Evolutionary conservation across 1,139 yeast species (phyloP).

Genomic region (Suzukiozyma palmioleophila): DNA sequence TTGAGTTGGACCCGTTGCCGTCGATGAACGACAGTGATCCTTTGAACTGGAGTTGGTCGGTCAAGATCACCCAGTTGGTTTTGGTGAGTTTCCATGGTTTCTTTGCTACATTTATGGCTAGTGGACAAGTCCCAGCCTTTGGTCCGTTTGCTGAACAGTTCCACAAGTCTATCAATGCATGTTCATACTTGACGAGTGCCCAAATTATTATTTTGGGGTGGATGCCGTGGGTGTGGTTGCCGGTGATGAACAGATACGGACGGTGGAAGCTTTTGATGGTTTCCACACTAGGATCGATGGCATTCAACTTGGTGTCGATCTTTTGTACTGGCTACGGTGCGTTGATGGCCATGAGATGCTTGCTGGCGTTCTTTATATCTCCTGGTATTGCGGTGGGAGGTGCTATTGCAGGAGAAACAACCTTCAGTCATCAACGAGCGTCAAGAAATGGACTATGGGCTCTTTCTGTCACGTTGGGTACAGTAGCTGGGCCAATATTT

Average conservation of each 20-base stretch:
- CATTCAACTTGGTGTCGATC: slow-evolving; percentile 16
- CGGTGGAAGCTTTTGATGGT: slow-evolving; percentile 12
- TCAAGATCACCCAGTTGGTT: slow-evolving; percentile 12
- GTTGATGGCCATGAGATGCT: slow-evolving; percentile 15
- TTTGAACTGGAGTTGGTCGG: slow-evolving; percentile 14
- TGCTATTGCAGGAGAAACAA: slow-evolving; percentile 14
- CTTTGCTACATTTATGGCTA: slow-evolving; percentile 17
- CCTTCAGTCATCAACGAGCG: slow-evolving; percentile 19
- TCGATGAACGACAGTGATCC: slow-evolving; percentile 16
- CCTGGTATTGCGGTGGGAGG: slow-evolving; percentile 19
- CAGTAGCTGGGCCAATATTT: slow-evolving; percentile 17
- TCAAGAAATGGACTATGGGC: slow-evolving; percentile 20
- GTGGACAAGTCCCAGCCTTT: slow-evolving; percentile 17
- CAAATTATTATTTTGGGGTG: slow-evolving; percentile 17
- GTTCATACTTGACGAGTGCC: slow-evolving; percentile 14
- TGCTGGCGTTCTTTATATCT: slow-evolving; percentile 16
- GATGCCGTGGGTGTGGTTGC: slow-evolving; percentile 18
- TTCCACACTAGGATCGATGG: slow-evolving; percentile 13
- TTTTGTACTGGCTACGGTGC: slow-evolving; percentile 12
- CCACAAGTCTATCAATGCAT: slow-evolving; percentile 11
- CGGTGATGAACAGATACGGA: slow-evolving; percentile 17
- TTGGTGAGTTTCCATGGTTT: slow-evolving; percentile 18
- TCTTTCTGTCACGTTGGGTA: slow-evolving; percentile 16
- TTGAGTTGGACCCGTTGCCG: slow-evolving; percentile 15
- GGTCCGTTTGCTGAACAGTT: slow-evolving; percentile 11